A percentile compares a stretch with the other conserved stretches of the same genome.
Evolutionary conservation across 1,284 basidiomycete genomes (phyloP).

Genomic region (Pseudozyma pruni): DNA sequence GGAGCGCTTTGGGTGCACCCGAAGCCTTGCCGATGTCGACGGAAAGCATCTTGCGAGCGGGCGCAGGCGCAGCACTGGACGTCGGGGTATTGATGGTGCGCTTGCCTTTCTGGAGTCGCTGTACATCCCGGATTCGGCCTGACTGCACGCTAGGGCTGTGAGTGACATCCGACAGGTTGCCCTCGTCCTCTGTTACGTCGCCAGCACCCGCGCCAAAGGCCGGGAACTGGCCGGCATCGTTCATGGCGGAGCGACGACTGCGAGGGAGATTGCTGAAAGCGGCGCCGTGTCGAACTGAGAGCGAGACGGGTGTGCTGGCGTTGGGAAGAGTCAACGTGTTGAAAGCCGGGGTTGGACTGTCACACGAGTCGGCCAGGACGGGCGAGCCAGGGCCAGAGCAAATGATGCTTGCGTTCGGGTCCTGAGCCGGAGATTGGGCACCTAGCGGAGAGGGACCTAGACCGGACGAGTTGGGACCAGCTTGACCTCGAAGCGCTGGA

Average conservation of each 20-base stretch:
- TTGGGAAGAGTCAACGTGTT: conserved; percentile 32
- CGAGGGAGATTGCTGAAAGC: conserved; percentile 28
- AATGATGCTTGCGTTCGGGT: conserved; percentile 6
- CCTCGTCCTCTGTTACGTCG: conserved; percentile 36
- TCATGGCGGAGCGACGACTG: conserved; percentile 24
- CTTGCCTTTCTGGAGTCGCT: conserved; percentile 41
- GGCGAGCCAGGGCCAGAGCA: conserved; percentile 48
- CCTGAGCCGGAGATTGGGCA: conserved; percentile 23
- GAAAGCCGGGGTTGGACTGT: conserved; percentile 54
- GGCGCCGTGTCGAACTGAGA: conserved; percentile 19
- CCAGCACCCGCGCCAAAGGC: conserved; percentile 2
- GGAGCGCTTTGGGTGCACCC: conserved; percentile 33
- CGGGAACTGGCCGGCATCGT: conserved; percentile 11
- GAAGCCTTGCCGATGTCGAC: conserved; percentile 40
- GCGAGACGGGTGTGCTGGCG: conserved; percentile 28
- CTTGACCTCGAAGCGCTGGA: conserved; percentile 28
- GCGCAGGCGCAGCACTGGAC: conserved; percentile 17
- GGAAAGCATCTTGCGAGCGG: conserved; percentile 39
- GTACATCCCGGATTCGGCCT: conserved; percentile 36
- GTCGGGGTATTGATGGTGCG: conserved; percentile 24
- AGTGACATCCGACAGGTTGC: conserved; percentile 33
- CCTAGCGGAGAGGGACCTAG: conserved; percentile 43
- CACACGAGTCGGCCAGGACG: conserved; percentile 39
- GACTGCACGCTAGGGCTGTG: conserved; percentile 42
- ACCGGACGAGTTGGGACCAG: conserved; percentile 3